A percentile compares a stretch with the other conserved stretches of the same genome.
Evolutionary conservation across 495 filamentous ascomycete species (phyloP).

Genomic region (Neurospora sp.): DNA sequence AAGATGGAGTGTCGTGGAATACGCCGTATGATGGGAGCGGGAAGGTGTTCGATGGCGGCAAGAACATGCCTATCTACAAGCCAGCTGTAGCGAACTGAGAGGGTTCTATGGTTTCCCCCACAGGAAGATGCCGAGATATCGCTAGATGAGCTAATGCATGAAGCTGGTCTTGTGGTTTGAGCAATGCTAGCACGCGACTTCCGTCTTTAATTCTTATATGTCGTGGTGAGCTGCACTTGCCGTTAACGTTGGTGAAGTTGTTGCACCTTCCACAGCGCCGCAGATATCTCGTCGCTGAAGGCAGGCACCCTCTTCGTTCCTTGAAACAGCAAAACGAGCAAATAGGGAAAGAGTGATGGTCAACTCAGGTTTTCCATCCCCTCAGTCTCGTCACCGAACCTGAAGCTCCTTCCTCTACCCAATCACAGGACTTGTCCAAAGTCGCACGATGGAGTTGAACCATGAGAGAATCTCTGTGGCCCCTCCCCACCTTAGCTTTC

Average conservation of each 20-base stretch:
- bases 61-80: slow-evolving; percentile 18
- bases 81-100: slow-evolving; percentile 5
- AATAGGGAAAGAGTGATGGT: background rate
- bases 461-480: background rate
- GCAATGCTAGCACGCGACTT: background rate
- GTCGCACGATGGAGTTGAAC: background rate
- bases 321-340: background rate
- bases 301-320: background rate
- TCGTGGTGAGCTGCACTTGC: background rate
- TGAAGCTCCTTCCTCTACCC: background rate
- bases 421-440: background rate
- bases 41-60: slow-evolving; percentile 30
- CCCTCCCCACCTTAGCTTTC: background rate
- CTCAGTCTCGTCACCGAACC: background rate
- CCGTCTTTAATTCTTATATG: background rate
- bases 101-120: too few species aligned
- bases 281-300: background rate
- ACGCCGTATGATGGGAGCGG: slow-evolving; percentile 43
- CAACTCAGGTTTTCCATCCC: too few species aligned
- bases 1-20: slow-evolving; percentile 2
- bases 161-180: background rate
- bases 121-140: background rate
- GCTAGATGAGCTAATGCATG: background rate
- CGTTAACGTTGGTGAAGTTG: background rate
- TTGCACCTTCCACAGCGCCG: background rate